Percentiles rank a stretch among this genome's conserved stretches.
Conservation (phyloP, 768 basidiomycete species). For the Leucocoprinus sp. region DNA sequence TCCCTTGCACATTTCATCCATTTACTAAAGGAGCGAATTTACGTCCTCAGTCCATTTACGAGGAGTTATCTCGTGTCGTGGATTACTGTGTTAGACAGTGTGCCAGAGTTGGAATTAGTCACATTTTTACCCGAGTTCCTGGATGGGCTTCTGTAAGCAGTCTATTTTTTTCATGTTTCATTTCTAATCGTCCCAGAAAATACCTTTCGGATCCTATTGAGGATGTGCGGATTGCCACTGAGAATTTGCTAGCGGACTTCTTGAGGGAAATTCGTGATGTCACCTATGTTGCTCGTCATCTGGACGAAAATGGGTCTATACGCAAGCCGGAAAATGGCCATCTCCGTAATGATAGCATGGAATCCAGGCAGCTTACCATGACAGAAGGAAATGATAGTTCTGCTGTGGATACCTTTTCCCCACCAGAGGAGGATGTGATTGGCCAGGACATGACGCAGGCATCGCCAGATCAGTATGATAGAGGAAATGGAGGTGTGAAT, state of each 20-base stretch:
- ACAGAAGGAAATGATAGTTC: constrained; percentile 3
- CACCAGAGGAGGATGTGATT: constrained; percentile 47
- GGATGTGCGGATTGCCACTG: constrained; percentile 87
- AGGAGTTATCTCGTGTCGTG: constrained; percentile 95
- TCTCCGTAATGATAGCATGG: constrained; percentile 1
- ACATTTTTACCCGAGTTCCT: constrained; percentile 92
- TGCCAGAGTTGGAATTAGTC: constrained; percentile 93
- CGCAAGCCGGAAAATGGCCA: constrained; percentile 30
- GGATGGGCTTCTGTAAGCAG: constrained; percentile 80
- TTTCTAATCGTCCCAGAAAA: constrained; percentile 42
- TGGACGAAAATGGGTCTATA: constrained; percentile 46
- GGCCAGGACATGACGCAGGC: constrained; percentile 23
- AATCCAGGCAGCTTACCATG: background rate
- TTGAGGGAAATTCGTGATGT: constrained; percentile 86
- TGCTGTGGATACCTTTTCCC: constrained; percentile 38
- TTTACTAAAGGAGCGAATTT: constrained; percentile 84
- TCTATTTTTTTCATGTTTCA: constrained; percentile 3
- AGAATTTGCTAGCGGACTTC: constrained; percentile 83
- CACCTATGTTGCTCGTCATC: constrained; percentile 60
- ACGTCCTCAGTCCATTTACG: constrained; percentile 93
- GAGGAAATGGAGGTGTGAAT: constrained; percentile 55
- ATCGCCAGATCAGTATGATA: constrained; percentile 38
- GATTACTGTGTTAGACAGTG: constrained; percentile 92
- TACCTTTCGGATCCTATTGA: constrained; percentile 94
- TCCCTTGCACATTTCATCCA: constrained; percentile 94